Evolutionary conservation across 495 filamentous ascomycete genomes (phyloP).

Genomic region (Trichoderma virens): DNA sequence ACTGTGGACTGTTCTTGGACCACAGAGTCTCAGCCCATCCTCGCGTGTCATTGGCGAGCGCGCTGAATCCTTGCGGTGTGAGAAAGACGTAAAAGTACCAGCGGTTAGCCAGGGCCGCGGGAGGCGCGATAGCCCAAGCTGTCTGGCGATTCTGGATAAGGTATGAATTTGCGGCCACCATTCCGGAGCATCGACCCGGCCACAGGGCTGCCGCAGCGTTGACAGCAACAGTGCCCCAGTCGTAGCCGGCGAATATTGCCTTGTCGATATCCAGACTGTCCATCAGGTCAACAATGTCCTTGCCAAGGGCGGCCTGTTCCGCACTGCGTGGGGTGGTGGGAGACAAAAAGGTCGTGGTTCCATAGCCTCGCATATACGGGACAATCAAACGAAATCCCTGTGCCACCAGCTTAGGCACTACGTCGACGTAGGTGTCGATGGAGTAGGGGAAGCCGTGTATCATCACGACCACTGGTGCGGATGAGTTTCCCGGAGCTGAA

Average conservation of each 20-base stretch:
- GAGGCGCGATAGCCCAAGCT: background rate
- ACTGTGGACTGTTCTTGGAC: constrained; percentile 12
- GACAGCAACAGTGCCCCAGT: constrained; percentile 14
- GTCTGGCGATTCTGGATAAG: constrained; percentile 9
- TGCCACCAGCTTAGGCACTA: constrained; percentile 16
- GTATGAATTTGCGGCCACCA: constrained; percentile 13
- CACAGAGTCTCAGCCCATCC: constrained; percentile 9
- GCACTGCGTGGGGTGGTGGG: constrained; percentile 16
- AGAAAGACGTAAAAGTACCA: constrained; percentile 17
- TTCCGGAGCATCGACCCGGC: constrained; percentile 12
- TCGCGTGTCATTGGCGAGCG: constrained; percentile 9
- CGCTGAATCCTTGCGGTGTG: constrained; percentile 11
- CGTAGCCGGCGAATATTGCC: constrained; percentile 24
- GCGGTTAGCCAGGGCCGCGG: background rate
- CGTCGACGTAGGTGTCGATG: constrained; percentile 19
- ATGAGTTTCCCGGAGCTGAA: background rate
- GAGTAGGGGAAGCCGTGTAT: constrained; percentile 22
- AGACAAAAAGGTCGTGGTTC: constrained; percentile 18
- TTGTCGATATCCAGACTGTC: constrained; percentile 40
- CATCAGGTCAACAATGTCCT: constrained; percentile 30
- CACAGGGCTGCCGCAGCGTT: constrained; percentile 15
- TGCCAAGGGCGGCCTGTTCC: constrained; percentile 20
- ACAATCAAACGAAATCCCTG: constrained; percentile 22
- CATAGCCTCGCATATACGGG: constrained; percentile 21
- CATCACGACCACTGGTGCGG: constrained; percentile 13